phyloP scores from a whole-genome alignment of 1,284 basidiomycete species.

The Albatrellus sp. region DNA sequence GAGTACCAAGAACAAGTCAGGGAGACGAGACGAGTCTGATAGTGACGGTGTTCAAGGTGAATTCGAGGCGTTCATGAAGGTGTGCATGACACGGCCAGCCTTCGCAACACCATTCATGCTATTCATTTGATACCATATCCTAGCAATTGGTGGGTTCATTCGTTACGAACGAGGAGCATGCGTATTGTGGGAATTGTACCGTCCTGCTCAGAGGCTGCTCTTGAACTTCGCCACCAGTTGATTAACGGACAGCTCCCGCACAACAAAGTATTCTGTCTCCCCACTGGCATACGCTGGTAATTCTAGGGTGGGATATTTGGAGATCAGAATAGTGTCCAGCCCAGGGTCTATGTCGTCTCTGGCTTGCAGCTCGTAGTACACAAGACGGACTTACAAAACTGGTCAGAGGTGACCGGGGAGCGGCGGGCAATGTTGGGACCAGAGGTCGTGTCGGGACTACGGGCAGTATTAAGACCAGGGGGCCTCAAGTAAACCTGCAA shows the following conservation, averaged over 20 bases:
- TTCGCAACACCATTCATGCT: not conserved
- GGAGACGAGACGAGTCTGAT: not conserved
- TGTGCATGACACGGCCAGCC: constrained; percentile 8
- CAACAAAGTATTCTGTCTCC: not conserved
- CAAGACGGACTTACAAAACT: constrained; percentile 7
- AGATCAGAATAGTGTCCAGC: constrained; percentile 5
- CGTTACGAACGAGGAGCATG: constrained; percentile 9
- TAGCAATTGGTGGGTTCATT: not conserved
- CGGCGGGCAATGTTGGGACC: not conserved
- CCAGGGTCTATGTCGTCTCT: constrained; percentile 4
- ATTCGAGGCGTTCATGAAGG: not conserved
- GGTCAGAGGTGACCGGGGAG: constrained; percentile 1
- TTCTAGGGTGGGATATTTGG: constrained; percentile 3
- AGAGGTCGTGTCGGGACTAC: too few species aligned
- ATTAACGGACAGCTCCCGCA: not conserved
- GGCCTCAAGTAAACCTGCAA: too few species aligned
- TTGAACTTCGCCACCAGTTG: constrained; percentile 1
- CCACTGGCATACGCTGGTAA: too few species aligned
- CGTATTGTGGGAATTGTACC: constrained; percentile 4
- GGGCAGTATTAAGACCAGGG: not conserved
- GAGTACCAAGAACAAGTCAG: not conserved
- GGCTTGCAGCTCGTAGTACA: constrained; percentile 4
- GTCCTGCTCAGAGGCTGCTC: too few species aligned
- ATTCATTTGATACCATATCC: too few species aligned
- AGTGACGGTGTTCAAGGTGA: not conserved